Percentiles rank a stretch among this genome's conserved stretches.
These are phyloP conservation scores for Penicillium paxilli DNA, from an alignment of 495 filamentous ascomycete genomes.

Conservation along the genomic window DNA sequence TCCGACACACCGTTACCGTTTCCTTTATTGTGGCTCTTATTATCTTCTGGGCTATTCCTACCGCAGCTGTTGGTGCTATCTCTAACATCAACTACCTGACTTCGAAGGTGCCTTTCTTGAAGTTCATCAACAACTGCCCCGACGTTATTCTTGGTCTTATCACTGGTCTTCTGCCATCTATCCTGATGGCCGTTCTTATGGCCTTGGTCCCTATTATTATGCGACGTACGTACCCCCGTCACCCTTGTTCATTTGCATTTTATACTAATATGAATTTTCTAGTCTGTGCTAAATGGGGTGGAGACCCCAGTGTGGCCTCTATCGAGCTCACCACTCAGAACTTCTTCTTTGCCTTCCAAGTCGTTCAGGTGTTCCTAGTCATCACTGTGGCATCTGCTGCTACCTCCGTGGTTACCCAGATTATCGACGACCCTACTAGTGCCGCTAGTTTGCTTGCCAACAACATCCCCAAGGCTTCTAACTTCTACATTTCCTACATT, in stretches of 20 bases:
- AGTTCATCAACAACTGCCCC: constrained; percentile 75
- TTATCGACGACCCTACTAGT: constrained; percentile 60
- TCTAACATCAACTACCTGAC: constrained; percentile 79
- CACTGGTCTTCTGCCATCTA: constrained; percentile 77
- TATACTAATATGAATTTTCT: background rate
- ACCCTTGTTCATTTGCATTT: constrained; percentile 26
- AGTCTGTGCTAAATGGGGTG: constrained; percentile 64
- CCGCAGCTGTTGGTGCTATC: constrained; percentile 80
- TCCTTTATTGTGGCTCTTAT: constrained; percentile 76
- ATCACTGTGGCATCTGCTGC: constrained; percentile 76
- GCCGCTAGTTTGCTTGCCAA: constrained; percentile 67
- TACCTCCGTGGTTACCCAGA: constrained; percentile 51
- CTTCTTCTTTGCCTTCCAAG: constrained; percentile 91
- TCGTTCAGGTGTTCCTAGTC: constrained; percentile 92
- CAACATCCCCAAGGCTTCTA: constrained; percentile 78
- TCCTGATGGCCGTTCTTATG: constrained; percentile 84
- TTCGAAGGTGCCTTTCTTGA: constrained; percentile 60
- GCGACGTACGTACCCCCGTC: constrained; percentile 52
- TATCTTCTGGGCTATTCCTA: constrained; percentile 91
- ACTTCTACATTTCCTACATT: constrained; percentile 95
- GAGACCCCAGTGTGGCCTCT: constrained; percentile 72
- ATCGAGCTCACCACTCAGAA: constrained; percentile 90
- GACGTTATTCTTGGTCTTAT: constrained; percentile 72
- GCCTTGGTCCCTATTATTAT: constrained; percentile 86
- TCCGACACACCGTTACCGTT: constrained; percentile 68